Evolutionary conservation across 768 basidiomycete species (phyloP).

Genomic region (Mycena alexandri): DNA sequence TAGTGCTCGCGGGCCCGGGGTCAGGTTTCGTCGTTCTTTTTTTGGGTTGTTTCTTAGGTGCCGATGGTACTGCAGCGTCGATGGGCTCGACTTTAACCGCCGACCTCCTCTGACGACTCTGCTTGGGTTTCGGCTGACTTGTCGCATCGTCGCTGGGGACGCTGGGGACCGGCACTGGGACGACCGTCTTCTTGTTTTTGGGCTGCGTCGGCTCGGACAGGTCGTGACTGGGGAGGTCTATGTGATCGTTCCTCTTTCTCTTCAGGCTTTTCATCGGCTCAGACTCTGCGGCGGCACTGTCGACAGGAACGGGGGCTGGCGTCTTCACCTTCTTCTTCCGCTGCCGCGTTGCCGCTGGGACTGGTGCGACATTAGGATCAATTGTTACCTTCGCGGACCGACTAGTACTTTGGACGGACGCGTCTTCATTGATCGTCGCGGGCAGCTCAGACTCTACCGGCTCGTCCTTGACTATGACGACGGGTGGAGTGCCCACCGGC

Average conservation of each 20-base stretch:
- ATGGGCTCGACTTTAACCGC: neutral
- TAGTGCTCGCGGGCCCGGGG: neutral
- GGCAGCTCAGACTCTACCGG: conserved; percentile 6
- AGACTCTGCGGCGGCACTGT: neutral
- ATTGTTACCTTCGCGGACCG: neutral
- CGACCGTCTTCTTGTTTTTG: conserved; percentile 10
- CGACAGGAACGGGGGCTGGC: neutral
- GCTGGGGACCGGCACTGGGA: neutral
- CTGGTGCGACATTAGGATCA: neutral
- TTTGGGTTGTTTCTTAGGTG: conserved; percentile 7
- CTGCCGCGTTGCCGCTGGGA: neutral
- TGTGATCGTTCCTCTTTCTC: conserved; percentile 1
- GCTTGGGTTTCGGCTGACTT: neutral
- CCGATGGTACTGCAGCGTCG: neutral
- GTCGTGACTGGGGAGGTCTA: neutral
- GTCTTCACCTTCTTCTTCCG: neutral
- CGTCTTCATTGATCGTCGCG: neutral
- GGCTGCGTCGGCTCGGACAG: conserved; percentile 6
- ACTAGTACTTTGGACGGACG: neutral
- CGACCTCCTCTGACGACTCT: neutral
- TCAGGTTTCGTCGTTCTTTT: neutral
- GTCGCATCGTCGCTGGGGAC: neutral
- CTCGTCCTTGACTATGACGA: conserved; percentile 27
- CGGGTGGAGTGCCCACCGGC: conserved; percentile 51
- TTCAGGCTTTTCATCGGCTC: conserved; percentile 8